Base-by-base conservation (phyloP, 139 green algal species). In the Volvox reticuliferus region DNA sequence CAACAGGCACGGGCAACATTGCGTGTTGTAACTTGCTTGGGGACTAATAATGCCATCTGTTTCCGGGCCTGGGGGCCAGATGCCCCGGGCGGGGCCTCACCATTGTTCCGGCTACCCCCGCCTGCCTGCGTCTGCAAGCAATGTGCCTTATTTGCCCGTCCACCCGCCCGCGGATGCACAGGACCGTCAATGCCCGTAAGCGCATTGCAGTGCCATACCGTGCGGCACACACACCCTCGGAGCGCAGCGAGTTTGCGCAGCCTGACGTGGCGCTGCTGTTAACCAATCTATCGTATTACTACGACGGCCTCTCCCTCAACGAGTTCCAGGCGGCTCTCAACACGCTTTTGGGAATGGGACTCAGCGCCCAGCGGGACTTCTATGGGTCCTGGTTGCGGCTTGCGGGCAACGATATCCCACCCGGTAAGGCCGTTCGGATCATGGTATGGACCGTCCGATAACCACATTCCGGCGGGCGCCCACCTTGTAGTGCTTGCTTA, bases 191-290 rank as follows among this genome's bases (percentile, higher is more conserved):
- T 22, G 93, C 82, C 1, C 91, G 87, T 17, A 96, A 93, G 89
- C 79, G 81, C 30, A 89, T 96, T 87, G 94, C 93, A 0, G 94
- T 96, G 63, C 94, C 94, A 0, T 96, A 88, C 86, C 86, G 93
- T 0, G 92, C 92, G 1, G 92, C 91, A 2, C 44, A 94, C 87
- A 89, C 63, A 0, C 95, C 94, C 26, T 91, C 92, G 22, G 92
- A 94, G 81, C 91, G 94, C 67, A 92, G 80, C 33, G 94, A 95
- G 92, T 96, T 90, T 76, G 88, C 93, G 0, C 95, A 96, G 73
- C 95, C 94, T 69, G 95, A 96, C 79, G 89, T 94, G 20, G 93
- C 93, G 12, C 65, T 96, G 36, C 26, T 92, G 65, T 91, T 95
- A 16, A 96, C 91, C 9, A 68, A 82, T 1, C 65, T 96, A 44